Conservation (phyloP, 192 early-diverging fungal species). For the Haplosporangium gracile region DNA sequence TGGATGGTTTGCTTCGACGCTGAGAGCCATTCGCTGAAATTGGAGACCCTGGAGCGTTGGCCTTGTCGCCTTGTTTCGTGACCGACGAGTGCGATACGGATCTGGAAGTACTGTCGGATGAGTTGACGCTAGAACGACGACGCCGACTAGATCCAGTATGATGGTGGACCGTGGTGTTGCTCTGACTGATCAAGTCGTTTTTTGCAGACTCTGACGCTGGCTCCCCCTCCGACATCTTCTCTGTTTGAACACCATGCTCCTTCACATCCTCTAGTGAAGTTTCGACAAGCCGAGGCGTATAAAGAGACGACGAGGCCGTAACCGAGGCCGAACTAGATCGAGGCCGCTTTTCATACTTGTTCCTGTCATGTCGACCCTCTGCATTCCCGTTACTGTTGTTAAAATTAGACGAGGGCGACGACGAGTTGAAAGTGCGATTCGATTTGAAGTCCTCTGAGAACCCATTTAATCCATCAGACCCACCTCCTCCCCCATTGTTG, state of each 20-base stretch:
- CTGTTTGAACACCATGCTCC: neutral
- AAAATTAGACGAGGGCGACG: neutral
- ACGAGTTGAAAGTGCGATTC: neutral
- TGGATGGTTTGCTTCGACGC: neutral
- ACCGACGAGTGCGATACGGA: neutral
- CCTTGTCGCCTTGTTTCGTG: neutral
- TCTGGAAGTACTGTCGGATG: neutral
- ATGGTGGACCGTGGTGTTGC: neutral
- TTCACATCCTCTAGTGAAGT: neutral
- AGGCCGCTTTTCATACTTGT: neutral
- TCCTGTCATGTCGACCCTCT: neutral
- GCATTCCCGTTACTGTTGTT: neutral
- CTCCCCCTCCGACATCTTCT: neutral
- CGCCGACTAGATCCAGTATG: neutral
- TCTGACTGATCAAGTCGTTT: neutral
- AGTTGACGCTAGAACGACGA: neutral
- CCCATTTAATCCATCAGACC: slow-evolving; percentile 4
- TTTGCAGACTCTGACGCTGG: neutral
- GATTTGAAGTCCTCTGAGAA: neutral
- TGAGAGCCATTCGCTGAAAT: neutral
- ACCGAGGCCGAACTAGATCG: neutral
- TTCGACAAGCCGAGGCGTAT: neutral
- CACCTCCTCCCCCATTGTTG: slow-evolving; percentile 11
- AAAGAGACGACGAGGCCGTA: neutral
- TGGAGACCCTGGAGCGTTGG: neutral